Base-by-base conservation (phyloP, 495 filamentous ascomycete genomes). In the Hyphodiscus hymeniophilus region DNA sequence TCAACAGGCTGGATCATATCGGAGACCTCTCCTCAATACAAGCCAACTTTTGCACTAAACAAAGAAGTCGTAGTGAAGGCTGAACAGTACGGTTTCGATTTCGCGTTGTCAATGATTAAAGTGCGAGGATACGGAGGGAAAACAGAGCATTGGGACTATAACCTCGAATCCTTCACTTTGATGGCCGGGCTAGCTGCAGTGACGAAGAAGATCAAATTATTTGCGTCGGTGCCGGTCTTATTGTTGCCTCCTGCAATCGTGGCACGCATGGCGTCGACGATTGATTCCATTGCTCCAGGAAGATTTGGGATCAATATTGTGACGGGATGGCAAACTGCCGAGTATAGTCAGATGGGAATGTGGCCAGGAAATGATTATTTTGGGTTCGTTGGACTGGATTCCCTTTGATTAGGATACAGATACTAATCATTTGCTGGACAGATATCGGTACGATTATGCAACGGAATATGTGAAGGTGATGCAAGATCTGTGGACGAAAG, bases 111-210 rank as follows among this genome's bases (percentile, higher is more conserved):
- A 23, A 60, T 62, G 60, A 59, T 62, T 42, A 64, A 64, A 51
- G 44, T 64, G 3, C 58, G 62, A 1, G 62, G 60, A 2, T 60
- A 62, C 46, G 60, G 62, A 31, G 60, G 62, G 4, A 60, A 62
- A 47, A 60, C 50, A 40, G 57, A 60, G 44, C 59, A 60, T 50
- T 64, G 62, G 62, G 62, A 64, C 31, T 53, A 62, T 39, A 59
- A 57, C 26, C 51, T 62, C 39, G 62, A 64, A 42, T 59, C 60
- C 13, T 75, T 75, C 51, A 75, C 70, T n/a, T 5, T 73, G 1
- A 68, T 75, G 51, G 70, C 70, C 1, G 72, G 69, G 3, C 52
- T 75, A 0, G 70, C 69, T n/a, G n/a, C n/a, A n/a, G n/a, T n/a
- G n/a, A n/a, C n/a, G n/a, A n/a, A n/a, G 3, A 72, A 69, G 46